Evolutionary conservation across 345 rosid genomes (phyloP), one percentile per base, ranked within the genome.

Genomic region (Draba incana): DNA sequence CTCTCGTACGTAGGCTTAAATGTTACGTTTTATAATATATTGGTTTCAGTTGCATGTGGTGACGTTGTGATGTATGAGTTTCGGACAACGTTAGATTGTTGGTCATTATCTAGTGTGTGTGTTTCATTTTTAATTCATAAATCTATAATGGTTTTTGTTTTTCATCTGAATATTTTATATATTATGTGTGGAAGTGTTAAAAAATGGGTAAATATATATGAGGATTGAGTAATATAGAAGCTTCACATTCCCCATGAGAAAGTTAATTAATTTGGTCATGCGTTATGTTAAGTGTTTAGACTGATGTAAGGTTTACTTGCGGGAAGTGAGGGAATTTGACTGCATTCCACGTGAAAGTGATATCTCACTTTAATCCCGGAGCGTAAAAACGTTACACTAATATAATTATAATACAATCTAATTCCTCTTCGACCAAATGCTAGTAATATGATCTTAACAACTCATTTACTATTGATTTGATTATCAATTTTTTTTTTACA

Each of bases 221-320:
- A 45, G 8, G 43, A 60, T 37, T 37, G 63, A 74, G 77, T 74
- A 74, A 66, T 45, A 10, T 53, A 20, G 63, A 74, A 67, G 78
- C 30, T 46, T 66, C 58, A 53, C 64, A 61, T 27, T 9, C 39
- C 73, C 73, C 59, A 20, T 67, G 69, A 13, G 69, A 67, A 74
- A 67, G 51, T 67, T 27, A 74, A 61, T 38, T 67, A 74, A 61
- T 38, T 67, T 61, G 73, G 73, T 67, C 68, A 67, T 74, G 64
- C 73, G 73, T 74, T 74, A 74, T 74, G 68, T 59, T 45, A 14
- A 73, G 66, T 58, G 72, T 58, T 66, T 74, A 52, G 72, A 74
- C 72, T 66, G 71, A 58, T 58, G 77, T 51, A 58, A 46, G 61
- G 56, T 66, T 57, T 51, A 59, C 62, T 59, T 74, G 77, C 77